Percentiles rank a stretch among this genome's conserved stretches.
Evolutionary conservation across 345 rosid species (phyloP).

Genomic region (Schrenkiella parvula): DNA sequence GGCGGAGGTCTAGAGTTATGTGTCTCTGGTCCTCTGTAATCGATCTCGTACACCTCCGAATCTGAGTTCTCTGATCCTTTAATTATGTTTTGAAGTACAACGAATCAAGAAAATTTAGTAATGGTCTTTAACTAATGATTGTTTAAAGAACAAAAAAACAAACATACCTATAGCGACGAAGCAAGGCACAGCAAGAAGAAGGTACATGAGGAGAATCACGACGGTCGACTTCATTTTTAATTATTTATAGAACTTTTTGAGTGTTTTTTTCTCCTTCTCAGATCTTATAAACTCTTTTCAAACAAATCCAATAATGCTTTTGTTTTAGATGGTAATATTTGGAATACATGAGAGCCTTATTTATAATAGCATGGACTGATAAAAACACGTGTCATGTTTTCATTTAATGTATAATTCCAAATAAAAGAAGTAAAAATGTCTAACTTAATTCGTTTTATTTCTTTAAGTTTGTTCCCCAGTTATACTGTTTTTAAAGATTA

Average conservation of each 20-base stretch:
- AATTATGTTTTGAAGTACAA: neutral
- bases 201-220: constrained; percentile 14
- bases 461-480: too few species aligned
- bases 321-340: constrained; percentile 13
- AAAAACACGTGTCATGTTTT: constrained; percentile 27
- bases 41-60: constrained; percentile 28
- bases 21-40: constrained; percentile 40
- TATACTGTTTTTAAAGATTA: too few species aligned
- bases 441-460: neutral
- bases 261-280: neutral
- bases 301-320: constrained; percentile 6
- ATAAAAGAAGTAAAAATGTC: neutral
- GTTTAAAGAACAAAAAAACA: neutral
- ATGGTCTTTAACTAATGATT: neutral
- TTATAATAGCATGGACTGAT: constrained; percentile 8
- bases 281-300: neutral
- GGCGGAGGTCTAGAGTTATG: constrained; percentile 37
- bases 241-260: neutral
- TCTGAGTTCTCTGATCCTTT: constrained; percentile 6
- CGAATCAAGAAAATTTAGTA: neutral
- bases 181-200: constrained; percentile 13
- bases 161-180: constrained; percentile 21
- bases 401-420: neutral
- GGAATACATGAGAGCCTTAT: constrained; percentile 18
- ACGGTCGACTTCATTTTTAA: constrained; percentile 26